phyloP scores from a whole-genome alignment of 495 filamentous ascomycete species.

The Penicillium taxi region DNA sequence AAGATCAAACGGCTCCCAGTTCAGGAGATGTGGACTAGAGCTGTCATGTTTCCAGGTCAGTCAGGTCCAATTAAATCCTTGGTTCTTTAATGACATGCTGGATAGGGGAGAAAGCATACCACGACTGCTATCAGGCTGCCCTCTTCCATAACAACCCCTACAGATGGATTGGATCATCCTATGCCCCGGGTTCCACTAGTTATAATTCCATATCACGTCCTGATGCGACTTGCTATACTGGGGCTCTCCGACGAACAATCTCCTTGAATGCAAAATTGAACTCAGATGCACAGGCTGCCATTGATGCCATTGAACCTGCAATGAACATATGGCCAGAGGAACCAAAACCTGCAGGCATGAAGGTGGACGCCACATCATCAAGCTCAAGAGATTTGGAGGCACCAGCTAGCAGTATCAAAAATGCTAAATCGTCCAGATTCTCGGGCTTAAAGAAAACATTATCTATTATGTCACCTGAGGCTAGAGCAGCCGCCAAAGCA shows the following conservation, averaged over 20 bases:
- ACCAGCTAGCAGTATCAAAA: conserved; percentile 1
- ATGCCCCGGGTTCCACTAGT: conserved; percentile 13
- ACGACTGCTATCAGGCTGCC: conserved; percentile 18
- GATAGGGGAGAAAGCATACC: conserved; percentile 35
- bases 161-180: conserved; percentile 6
- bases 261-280: conserved; percentile 28
- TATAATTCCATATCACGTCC: conserved; percentile 12
- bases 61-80: background rate
- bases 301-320: conserved; percentile 30
- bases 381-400: conserved; percentile 7
- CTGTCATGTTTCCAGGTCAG: conserved; percentile 37
- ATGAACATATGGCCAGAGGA: conserved; percentile 32
- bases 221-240: conserved; percentile 19
- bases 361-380: conserved; percentile 5
- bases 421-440: conserved; percentile 22
- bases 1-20: conserved; percentile 30
- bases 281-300: conserved; percentile 24
- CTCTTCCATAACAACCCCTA: conserved; percentile 28
- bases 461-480: conserved; percentile 30
- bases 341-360: conserved; percentile 14
- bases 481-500: conserved; percentile 20
- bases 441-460: conserved; percentile 29
- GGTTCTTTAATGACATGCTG: background rate
- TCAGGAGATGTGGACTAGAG: conserved; percentile 37
- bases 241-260: conserved; percentile 23